Base-by-base conservation (phyloP, 257 asterid species). In the Perilla frutescens region DNA sequence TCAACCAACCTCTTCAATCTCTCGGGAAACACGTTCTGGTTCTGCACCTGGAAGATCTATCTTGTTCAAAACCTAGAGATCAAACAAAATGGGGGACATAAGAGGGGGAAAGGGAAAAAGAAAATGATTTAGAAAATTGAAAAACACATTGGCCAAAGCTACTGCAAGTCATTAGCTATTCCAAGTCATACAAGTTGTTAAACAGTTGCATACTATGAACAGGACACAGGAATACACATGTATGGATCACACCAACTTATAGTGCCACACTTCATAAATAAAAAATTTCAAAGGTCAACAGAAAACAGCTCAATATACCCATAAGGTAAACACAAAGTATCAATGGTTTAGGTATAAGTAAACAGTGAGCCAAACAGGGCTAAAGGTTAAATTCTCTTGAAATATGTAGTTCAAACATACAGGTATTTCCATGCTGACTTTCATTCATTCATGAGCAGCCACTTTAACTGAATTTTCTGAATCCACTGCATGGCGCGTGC, bases 41-140 rank as follows among this genome's bases (percentile, higher is more conserved):
- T 95, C 98, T 63, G 99, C 97, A 70, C 99, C 98, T 63, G 99
- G 99, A 84, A 95, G 99, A 85, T 95, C 99, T 67, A 95, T 95
- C 89, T 95, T 95, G 92, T 95, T 95, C 83, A 95, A 79, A 83
- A 95, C 98, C 99, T 95, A 86, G 72, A 85, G 62, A 81, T 78
- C 20, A 36, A 7, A 37, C 37, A 37, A 6, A 5, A 11, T 10
- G 32, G 32, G 31, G 66, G 7, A 12, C 11, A 59, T 6, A 14
- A 53, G 8, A 5, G 29, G 26, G 3, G 9, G 45, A 34, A 9
- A 5, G 20, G 13, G 68, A 1, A 20, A 13, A 62, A 40, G 8
- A 47, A 37, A 56, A 69, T 59, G 47, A 62, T 50, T 73, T 39
- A 50, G 37, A 57, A 7, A 65, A 62, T 49, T 53, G 49, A 68